Base-by-base conservation (phyloP, 2,329 filamentous ascomycete species). In the Penicillium aurantiogriseum region DNA sequence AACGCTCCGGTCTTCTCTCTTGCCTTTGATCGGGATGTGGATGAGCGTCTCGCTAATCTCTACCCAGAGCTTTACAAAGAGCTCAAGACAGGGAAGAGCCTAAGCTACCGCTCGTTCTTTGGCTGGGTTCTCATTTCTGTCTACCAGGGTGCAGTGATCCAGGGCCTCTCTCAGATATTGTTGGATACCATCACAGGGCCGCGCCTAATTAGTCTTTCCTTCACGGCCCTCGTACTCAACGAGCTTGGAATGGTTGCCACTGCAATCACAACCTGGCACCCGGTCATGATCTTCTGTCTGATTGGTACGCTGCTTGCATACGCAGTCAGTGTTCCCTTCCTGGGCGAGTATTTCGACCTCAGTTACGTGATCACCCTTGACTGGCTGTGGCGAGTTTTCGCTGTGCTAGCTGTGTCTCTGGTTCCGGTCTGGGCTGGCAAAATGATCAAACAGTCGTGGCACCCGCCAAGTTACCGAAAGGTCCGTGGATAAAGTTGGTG, bases 11-110 rank as follows among this genome's bases (percentile, higher is more conserved):
- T 99, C 35, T 89, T 99, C 71, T 95, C 90, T 0, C 86, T 99
- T 7, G 92, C 97, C 2, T 84, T 99, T 2, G 94, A 99, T 77
- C 89, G 89, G 69, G 94, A 99, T 68, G 93, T 99, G 5, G 92
- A 97, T 70, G 93, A 97, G 76, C 86, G 89, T 51, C 83, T 99
- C 5, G 92, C 94, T 21, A 97, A 94, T 65, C 82, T 99, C 5
- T 99, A 99, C 72, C 95, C 94, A 0, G 94, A 99, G 70, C 84
- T 99, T 2, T 99, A 99, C 82, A 96, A 96, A 71, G 95, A 99
- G 73, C 82, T 99, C n/a, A 97, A 93, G 0, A 85, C 86, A 0
- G 93, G 93, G 10, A 88, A 90, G 15, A 92, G 89, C 5, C 83
- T 99, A 19, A 92, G 88, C 51, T 97, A 97, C 76, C 87, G 89